Percentiles rank a stretch among this genome's conserved stretches.
phyloP scores from a whole-genome alignment of 495 filamentous ascomycete genomes.

The Xylaria telfairii region DNA sequence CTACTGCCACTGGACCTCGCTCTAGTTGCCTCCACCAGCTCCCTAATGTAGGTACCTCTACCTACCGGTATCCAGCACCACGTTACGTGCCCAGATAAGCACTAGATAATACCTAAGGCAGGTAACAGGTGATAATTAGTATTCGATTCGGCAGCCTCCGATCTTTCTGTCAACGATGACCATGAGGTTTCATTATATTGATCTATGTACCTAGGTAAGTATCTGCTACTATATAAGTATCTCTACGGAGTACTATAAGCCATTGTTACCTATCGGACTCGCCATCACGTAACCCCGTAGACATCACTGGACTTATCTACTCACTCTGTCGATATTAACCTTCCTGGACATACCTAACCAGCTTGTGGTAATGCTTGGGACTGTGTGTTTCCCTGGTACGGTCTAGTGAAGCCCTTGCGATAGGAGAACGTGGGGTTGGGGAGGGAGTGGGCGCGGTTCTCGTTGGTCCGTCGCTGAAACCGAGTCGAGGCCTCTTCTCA shows the following conservation, averaged over 20 bases:
- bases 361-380: not conserved
- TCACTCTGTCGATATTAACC: not conserved
- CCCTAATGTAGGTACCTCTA: not conserved
- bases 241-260: too few species aligned
- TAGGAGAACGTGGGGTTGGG: constrained; percentile 45
- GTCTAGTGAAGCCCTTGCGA: not conserved
- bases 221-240: too few species aligned
- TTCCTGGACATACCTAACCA: not conserved
- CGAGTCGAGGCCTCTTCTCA: constrained; percentile 20
- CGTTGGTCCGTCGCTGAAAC: constrained; percentile 18
- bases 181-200: too few species aligned
- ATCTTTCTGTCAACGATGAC: not conserved
- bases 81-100: too few species aligned
- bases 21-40: too few species aligned
- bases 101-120: too few species aligned
- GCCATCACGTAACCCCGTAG: not conserved
- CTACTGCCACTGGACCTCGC: too few species aligned
- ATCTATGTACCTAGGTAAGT: too few species aligned
- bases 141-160: not conserved
- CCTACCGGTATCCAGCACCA: not conserved
- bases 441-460: constrained; percentile 19
- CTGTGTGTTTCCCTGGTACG: not conserved
- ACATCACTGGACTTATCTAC: not conserved
- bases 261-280: not conserved
- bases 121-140: not conserved